phyloP scores from a whole-genome alignment of 139 green algal genomes.

The Chlamydomonas eustigma region DNA sequence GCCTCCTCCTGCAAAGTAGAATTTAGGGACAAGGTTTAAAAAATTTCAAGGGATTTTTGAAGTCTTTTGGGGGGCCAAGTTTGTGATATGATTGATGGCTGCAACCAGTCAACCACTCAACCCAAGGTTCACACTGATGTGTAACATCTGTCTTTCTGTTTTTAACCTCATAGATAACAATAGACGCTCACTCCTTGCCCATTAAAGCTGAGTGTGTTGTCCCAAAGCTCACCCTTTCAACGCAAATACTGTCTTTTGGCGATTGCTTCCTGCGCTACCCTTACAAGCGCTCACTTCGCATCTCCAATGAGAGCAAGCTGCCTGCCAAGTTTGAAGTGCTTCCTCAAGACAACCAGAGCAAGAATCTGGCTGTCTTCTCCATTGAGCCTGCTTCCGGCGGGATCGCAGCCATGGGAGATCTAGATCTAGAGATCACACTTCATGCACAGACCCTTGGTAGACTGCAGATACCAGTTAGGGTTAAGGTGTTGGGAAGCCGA shows the following conservation, averaged over 20 bases:
- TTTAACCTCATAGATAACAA: not conserved
- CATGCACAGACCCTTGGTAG: slow-evolving; percentile 52
- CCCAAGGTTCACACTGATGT: no score
- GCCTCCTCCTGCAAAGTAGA: no score
- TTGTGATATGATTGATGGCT: no score
- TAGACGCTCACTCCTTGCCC: slow-evolving; percentile 33
- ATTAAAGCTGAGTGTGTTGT: slow-evolving; percentile 64
- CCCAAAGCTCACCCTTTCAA: slow-evolving; percentile 48
- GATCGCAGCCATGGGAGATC: slow-evolving; percentile 50
- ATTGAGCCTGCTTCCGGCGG: slow-evolving; percentile 39
- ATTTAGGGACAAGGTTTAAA: no score
- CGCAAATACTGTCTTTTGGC: slow-evolving; percentile 60
- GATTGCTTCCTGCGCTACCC: slow-evolving; percentile 63
- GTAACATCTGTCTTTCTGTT: no score
- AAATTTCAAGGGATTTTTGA: no score
- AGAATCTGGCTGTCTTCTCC: slow-evolving; percentile 51
- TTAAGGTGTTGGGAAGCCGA: slow-evolving; percentile 54
- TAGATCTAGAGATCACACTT: slow-evolving; percentile 48
- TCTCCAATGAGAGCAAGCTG: slow-evolving; percentile 69
- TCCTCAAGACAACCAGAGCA: slow-evolving; percentile 52
- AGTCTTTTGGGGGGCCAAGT: no score
- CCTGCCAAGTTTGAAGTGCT: slow-evolving; percentile 71
- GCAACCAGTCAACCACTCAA: no score
- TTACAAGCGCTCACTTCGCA: slow-evolving; percentile 49
- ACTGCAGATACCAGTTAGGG: slow-evolving; percentile 63